These are phyloP conservation scores for Blastocrithidia nonstop DNA, from an alignment of 208 protist species.

Conservation along the genomic window DNA sequence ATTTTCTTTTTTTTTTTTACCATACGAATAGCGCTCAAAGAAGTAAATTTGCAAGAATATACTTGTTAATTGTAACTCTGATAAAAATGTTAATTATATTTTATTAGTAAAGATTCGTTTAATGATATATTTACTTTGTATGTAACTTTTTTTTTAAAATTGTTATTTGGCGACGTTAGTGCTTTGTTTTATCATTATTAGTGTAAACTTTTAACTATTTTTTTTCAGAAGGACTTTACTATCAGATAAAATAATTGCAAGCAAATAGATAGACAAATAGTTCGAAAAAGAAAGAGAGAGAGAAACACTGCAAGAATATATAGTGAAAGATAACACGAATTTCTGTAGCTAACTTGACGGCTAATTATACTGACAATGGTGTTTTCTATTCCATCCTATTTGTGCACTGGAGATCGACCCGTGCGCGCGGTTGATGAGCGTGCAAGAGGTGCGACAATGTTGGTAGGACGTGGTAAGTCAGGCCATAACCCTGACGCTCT, in stretches of 20 bases:
- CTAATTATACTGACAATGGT: constrained; percentile 30
- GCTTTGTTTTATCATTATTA: too few species aligned
- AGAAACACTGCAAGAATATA: background rate
- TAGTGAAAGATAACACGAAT: background rate
- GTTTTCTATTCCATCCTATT: constrained; percentile 81
- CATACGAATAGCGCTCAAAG: too few species aligned
- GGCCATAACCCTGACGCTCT: constrained; percentile 69
- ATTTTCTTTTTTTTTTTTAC: too few species aligned
- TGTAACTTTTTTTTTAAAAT: too few species aligned
- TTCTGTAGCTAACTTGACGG: background rate
- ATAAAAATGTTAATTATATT: too few species aligned
- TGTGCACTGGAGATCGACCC: constrained; percentile 52
- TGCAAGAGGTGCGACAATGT: constrained; percentile 42
- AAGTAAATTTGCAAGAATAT: too few species aligned
- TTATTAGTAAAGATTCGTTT: too few species aligned
- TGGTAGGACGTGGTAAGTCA: constrained; percentile 53
- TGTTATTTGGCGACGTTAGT: too few species aligned
- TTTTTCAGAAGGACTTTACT: background rate
- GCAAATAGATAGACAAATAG: background rate
- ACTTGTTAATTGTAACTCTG: too few species aligned
- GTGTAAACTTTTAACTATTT: too few species aligned
- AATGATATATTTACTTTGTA: too few species aligned
- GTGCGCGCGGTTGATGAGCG: constrained; percentile 49
- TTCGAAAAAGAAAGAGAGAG: background rate
- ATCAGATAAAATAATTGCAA: background rate